These are phyloP conservation scores for Aspergillus ochraceus DNA, from an alignment of 2,329 filamentous ascomycete genomes.

Conservation along the genomic window DNA sequence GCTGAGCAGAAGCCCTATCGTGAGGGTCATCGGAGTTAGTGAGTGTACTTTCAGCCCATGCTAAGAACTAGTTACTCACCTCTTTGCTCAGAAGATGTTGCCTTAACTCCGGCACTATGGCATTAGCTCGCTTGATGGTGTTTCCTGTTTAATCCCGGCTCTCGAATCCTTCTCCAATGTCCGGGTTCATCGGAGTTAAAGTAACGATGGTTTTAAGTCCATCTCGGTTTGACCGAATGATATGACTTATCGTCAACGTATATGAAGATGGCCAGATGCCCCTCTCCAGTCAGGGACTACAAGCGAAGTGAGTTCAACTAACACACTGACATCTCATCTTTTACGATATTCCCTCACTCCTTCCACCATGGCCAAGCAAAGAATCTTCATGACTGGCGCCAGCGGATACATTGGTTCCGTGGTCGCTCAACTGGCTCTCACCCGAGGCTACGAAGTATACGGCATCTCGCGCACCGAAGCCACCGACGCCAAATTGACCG, in stretches of 20 bases:
- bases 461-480: background rate
- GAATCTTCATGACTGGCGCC: constrained; percentile 6
- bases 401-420: background rate
- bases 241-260: background rate
- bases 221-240: no score
- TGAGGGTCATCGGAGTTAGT: no score
- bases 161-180: no score
- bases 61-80: no score
- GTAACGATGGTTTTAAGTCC: background rate
- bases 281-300: background rate
- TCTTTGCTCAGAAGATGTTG: no score
- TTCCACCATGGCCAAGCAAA: background rate
- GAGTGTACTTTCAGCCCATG: no score
- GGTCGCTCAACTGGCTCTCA: background rate
- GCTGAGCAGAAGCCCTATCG: no score
- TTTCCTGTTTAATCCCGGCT: no score
- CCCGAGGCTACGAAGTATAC: background rate
- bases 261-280: background rate
- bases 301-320: background rate
- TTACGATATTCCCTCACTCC: background rate
- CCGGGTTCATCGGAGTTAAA: background rate
- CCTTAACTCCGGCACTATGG: no score
- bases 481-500: background rate
- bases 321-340: background rate
- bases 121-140: no score